phyloP scores from a whole-genome alignment of 345 rosid genomes.

The Mallotus nudiflorus region DNA sequence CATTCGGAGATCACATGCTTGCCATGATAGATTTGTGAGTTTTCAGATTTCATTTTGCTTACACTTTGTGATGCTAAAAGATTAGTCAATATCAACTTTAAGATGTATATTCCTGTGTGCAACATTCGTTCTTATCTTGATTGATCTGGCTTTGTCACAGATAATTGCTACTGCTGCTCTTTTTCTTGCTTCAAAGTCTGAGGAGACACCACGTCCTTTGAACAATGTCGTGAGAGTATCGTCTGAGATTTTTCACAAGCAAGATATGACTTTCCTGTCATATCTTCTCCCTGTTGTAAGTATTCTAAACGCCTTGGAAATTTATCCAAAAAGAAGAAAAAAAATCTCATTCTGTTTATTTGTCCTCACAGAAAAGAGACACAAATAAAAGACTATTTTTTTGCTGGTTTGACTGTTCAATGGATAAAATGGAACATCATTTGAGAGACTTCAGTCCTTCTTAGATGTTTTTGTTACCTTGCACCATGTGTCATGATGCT shows the following conservation, averaged over 20 bases:
- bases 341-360: background rate
- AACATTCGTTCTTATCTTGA: conserved; percentile 8
- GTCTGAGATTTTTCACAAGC: conserved; percentile 66
- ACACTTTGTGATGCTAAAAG: background rate
- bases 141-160: conserved; percentile 39
- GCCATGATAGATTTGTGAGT: conserved; percentile 84
- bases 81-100: background rate
- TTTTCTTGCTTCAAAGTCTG: conserved; percentile 75
- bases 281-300: conserved; percentile 67
- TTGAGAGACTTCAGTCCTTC: background rate
- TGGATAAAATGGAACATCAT: background rate
- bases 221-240: conserved; percentile 56
- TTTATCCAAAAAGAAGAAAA: background rate
- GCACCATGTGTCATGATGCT: background rate
- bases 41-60: background rate
- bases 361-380: background rate
- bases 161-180: conserved; percentile 75
- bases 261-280: conserved; percentile 59
- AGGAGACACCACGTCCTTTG: conserved; percentile 81
- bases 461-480: background rate
- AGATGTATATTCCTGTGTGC: background rate
- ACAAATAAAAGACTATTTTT: background rate
- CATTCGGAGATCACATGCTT: conserved; percentile 77
- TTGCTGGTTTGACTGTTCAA: background rate
- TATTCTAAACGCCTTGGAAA: conserved; percentile 7